Evolutionary conservation across 75 land plant species (phyloP), one percentile per base, ranked within the genome.

Genomic region (Chamaecyparis obtusa): DNA sequence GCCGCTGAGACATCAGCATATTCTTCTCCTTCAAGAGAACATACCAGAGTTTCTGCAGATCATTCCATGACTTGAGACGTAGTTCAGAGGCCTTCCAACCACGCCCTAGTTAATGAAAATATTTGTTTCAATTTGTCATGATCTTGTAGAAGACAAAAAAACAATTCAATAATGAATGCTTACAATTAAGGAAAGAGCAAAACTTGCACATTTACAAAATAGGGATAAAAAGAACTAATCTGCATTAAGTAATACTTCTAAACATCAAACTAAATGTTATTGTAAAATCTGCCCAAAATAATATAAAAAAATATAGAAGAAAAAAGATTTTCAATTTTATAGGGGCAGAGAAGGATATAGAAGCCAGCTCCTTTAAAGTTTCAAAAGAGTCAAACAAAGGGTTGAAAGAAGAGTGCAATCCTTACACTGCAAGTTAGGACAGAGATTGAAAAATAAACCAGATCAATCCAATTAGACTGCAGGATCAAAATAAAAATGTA

Each of bases 11-110:
- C 91, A 97, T 91, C 82, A 97, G 87, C 98, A 97, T 96, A 90
- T 97, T 97, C 81, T 95, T 97, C 92, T 96, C 99, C 91, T 94
- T 96, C 87, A 94, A 76, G 14, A 95, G 93, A 39, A 97, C 97
- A 90, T 92, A 97, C 98, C 98, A 97, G 27, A 97, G 94, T 89
- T 97, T 95, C 49, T 96, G 89, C 74, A 97, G 95, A 86, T 97
- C 99, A 89, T 97, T 98, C 99, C 99, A 96, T 46, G 98, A 94
- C 89, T 97, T 96, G 27, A 94, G 90, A 17, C 98, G 94, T 88
- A 96, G 87, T 87, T 97, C 99, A 57, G 92, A 92, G 46, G 96
- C 98, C 85, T 91, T 94, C 99, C 99, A 97, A 89, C 99, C 89
- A 78, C 99, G 88, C 54, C 98, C 99, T 96, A 87, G 84, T 88